Base-by-base conservation (phyloP, 1,284 basidiomycete genomes). In the Ustanciosporium gigantosporum region DNA sequence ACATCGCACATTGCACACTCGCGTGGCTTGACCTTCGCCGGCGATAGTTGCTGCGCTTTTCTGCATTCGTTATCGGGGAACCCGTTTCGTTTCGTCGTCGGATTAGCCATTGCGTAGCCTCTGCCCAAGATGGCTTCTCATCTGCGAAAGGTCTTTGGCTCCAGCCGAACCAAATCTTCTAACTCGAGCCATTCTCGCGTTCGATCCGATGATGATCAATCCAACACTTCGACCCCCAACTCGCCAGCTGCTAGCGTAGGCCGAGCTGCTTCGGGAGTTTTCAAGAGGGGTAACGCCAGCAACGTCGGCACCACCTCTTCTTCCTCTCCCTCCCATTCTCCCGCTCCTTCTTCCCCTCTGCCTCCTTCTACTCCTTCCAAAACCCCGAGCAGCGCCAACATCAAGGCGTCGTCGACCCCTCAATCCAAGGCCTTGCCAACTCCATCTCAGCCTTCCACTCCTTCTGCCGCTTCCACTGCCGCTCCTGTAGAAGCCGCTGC, bases 121-220 rank as follows among this genome's bases (percentile, higher is more conserved):
- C n/a, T n/a, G n/a, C n/a, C n/a, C n/a, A n/a, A n/a, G n/a, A 62
- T 65, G 61, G 61, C 61, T 32, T 65, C 61, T 34, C 51, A 51
- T 21, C 41, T 65, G 25, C 55, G 56, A 22, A 59, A 65, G 56
- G 61, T 65, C 40, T 65, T 65, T 50, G 61, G 61, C 56, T 65
- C 56, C 4, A 29, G 51, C 48, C 61, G 61, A 47, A 46, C 61
- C 21, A 65, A 65, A 48, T 56, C 60, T 34, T 50, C 50, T 29
- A 46, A 46, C 35, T 45, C 61, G 4, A 43, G 37, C 21, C 55
- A 58, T 34, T 44, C 46, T 31, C 46, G 47, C 20, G 31, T 36
- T 22, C 46, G 41, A 41, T 53, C 57, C 35, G 57, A 55, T 43
- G 51, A 42, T 16, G 47, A 50, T 19, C 46, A 53, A 46, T 13